phyloP scores from a whole-genome alignment of 768 basidiomycete genomes.

The Lactifluus hygrophoroides region DNA sequence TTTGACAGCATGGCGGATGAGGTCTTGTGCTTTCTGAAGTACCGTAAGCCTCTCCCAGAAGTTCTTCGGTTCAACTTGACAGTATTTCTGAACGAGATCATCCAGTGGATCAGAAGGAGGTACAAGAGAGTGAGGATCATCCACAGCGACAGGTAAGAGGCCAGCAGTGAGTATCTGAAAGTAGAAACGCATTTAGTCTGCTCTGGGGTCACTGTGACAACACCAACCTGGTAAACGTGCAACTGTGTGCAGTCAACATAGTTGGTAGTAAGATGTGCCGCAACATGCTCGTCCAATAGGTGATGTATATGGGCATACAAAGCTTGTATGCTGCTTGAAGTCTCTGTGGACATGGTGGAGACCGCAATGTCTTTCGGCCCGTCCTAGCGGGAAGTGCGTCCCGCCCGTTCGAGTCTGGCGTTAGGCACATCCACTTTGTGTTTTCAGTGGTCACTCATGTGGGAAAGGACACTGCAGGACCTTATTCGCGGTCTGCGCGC shows the following conservation, averaged over 20 bases:
- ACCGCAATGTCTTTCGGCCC: neutral
- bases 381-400: neutral
- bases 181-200: neutral
- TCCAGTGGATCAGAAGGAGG: constrained; percentile 15
- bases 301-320: constrained; percentile 15
- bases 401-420: neutral
- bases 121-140: constrained; percentile 14
- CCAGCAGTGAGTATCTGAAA: constrained; percentile 7
- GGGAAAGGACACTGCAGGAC: constrained; percentile 93
- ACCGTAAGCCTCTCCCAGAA: constrained; percentile 1
- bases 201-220: neutral
- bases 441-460: constrained; percentile 50
- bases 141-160: neutral
- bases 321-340: neutral
- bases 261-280: constrained; percentile 7
- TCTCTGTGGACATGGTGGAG: neutral
- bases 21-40: neutral
- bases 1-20: neutral
- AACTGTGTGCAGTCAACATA: constrained; percentile 12
- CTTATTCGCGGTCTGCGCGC: constrained; percentile 92
- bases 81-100: neutral
- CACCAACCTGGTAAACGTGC: constrained; percentile 14
- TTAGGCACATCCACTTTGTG: neutral
- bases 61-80: neutral
- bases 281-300: constrained; percentile 15